Percentiles rank a stretch among this genome's conserved stretches.
These are phyloP conservation scores for Neurospora intermedia DNA, from an alignment of 495 filamentous ascomycete species.

Conservation along the genomic window DNA sequence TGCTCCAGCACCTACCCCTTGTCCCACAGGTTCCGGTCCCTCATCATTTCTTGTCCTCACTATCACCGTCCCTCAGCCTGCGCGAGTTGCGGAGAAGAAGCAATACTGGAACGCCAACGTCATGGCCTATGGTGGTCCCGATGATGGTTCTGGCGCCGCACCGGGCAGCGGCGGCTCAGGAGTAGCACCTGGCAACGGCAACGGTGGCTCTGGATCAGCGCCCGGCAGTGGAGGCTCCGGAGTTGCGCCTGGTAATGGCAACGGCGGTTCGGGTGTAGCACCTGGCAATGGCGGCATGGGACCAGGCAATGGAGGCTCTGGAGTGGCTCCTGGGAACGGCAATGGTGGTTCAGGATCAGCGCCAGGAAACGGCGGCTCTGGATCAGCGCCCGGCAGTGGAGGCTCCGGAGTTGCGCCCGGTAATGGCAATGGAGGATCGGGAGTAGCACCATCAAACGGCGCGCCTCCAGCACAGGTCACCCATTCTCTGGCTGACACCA, in stretches of 20 bases:
- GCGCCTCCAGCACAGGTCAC: constrained; percentile 12
- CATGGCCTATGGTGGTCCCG: background rate
- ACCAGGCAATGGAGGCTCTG: constrained; percentile 1
- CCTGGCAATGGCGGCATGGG: background rate
- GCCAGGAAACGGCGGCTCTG: constrained; percentile 3
- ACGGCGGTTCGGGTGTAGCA: background rate
- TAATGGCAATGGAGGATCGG: background rate
- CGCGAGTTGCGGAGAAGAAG: background rate
- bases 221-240: background rate
- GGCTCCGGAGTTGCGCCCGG: constrained; percentile 5
- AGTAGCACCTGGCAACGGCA: background rate
- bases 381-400: constrained; percentile 7
- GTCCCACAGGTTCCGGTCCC: constrained; percentile 1
- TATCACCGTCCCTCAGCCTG: constrained; percentile 5
- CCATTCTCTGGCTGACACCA: constrained; percentile 4
- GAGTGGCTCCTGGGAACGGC: constrained; percentile 1
- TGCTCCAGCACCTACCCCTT: background rate
- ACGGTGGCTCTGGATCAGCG: background rate
- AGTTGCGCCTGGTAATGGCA: background rate
- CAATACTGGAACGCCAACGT: background rate
- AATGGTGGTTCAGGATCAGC: constrained; percentile 3
- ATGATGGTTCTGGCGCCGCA: background rate
- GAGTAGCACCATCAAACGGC: background rate
- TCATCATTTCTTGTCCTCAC: constrained; percentile 8
- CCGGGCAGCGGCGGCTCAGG: background rate